A percentile compares a stretch with the other conserved stretches of the same genome.
Conservation (phyloP, 441 rosid genomes). For the Gossypium lobatum region DNA sequence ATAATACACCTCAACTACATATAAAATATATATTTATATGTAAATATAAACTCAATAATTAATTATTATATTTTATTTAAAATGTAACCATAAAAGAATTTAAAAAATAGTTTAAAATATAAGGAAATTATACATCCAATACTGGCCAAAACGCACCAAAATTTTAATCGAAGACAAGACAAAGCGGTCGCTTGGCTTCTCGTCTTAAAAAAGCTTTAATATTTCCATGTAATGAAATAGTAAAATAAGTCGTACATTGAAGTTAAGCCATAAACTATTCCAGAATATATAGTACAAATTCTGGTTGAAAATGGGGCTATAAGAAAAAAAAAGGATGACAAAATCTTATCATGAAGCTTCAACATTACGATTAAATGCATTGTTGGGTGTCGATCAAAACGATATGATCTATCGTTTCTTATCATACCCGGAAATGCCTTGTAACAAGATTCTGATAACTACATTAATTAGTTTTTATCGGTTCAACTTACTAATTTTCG, state of each 20-base stretch:
- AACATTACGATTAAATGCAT: slow-evolving; percentile 2
- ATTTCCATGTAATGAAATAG: background rate
- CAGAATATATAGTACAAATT: slow-evolving; percentile 5
- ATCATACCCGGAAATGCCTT: slow-evolving; percentile 16
- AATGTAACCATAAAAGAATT: too few relatives aligned
- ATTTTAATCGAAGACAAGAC: too few relatives aligned
- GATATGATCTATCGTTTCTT: background rate
- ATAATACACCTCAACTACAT: too few relatives aligned
- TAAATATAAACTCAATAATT: too few relatives aligned
- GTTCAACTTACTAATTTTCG: slow-evolving; percentile 15
- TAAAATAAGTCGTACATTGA: background rate
- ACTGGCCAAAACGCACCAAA: too few relatives aligned
- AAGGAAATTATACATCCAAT: too few relatives aligned
- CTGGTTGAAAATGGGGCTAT: background rate
- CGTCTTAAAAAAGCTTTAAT: background rate
- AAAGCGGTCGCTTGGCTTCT: too few relatives aligned
- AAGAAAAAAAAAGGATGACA: background rate
- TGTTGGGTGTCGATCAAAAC: background rate
- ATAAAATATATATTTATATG: too few relatives aligned
- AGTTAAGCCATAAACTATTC: background rate
- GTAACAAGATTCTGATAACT: slow-evolving; percentile 10
- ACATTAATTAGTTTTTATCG: slow-evolving; percentile 21
- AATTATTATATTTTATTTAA: too few relatives aligned
- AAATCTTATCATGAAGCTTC: slow-evolving; percentile 12
- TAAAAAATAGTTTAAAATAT: too few relatives aligned